phyloP scores from a whole-genome alignment of 2,329 filamentous ascomycete species.

The Trichoderma breve region DNA sequence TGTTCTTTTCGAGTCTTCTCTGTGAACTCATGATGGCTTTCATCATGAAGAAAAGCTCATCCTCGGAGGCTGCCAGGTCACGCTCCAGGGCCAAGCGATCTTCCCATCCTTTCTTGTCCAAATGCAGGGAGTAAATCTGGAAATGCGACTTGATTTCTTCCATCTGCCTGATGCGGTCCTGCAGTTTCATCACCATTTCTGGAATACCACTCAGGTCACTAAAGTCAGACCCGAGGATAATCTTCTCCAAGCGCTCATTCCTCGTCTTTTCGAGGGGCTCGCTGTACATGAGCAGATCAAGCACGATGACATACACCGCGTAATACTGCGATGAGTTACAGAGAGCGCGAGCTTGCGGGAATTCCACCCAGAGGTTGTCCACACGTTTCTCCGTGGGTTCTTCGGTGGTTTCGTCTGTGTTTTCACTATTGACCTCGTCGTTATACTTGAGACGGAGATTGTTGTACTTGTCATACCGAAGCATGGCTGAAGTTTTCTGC shows the following conservation, averaged over 20 bases:
- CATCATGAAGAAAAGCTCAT: slow-evolving; percentile 99
- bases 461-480: slow-evolving; percentile 98
- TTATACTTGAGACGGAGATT: slow-evolving; percentile 95
- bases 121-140: slow-evolving; percentile 82
- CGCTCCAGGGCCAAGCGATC: slow-evolving; percentile 86
- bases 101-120: slow-evolving; percentile 89
- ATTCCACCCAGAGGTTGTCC: slow-evolving; percentile 95
- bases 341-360: slow-evolving; percentile 88
- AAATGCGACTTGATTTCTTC: slow-evolving; percentile 97
- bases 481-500: slow-evolving; percentile 89
- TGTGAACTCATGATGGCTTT: slow-evolving; percentile 98
- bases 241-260: slow-evolving; percentile 92
- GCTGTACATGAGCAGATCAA: slow-evolving; percentile 93
- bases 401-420: slow-evolving; percentile 45
- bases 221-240: slow-evolving; percentile 98
- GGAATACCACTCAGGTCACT: slow-evolving; percentile 93
- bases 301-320: slow-evolving; percentile 94
- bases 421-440: slow-evolving; percentile 75
- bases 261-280: slow-evolving; percentile 97
- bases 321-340: slow-evolving; percentile 98
- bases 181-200: slow-evolving; percentile 85
- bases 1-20: slow-evolving; percentile 70
- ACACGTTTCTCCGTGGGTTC: slow-evolving; percentile 73
- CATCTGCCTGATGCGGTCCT: slow-evolving; percentile 88
- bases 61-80: slow-evolving; percentile 84